Percentiles rank a stretch among this genome's conserved stretches.
Evolutionary conservation across 352 stramenopile species (phyloP).

Genomic region (Phytophthora cryptogea): DNA sequence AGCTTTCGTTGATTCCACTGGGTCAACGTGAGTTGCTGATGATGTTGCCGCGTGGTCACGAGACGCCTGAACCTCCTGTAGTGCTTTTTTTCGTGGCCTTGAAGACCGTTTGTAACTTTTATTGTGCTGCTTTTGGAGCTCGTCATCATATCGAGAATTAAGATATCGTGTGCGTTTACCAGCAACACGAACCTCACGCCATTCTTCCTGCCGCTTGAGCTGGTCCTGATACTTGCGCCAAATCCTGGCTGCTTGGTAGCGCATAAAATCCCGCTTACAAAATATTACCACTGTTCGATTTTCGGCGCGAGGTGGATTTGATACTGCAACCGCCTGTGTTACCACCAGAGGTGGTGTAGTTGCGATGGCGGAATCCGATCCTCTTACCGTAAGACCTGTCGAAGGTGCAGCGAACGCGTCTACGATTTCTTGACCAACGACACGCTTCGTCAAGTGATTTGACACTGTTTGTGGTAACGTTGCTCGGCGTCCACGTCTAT

Average conservation of each 20-base stretch:
- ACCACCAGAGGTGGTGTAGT: background rate
- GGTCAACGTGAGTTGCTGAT: conserved; percentile 2
- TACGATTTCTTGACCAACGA: conserved; percentile 1
- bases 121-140: conserved; percentile 28
- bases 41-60: background rate
- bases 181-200: conserved; percentile 45
- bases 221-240: conserved; percentile 81
- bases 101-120: conserved; percentile 23
- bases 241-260: conserved; percentile 68
- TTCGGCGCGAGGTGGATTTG: conserved; percentile 8
- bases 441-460: background rate
- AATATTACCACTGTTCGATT: conserved; percentile 81
- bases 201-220: conserved; percentile 50
- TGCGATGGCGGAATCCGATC: background rate
- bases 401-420: background rate
- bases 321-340: conserved; percentile 3
- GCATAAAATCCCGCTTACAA: conserved; percentile 82
- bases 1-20: background rate
- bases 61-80: background rate
- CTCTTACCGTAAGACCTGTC: background rate
- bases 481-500: conserved; percentile 15
- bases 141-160: conserved; percentile 42
- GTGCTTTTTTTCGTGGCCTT: conserved; percentile 15
- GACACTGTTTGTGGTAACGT: conserved; percentile 12
- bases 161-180: conserved; percentile 63